Base-by-base conservation (phyloP, 768 basidiomycete genomes). In the Leccinum olivaceopallidum region DNA sequence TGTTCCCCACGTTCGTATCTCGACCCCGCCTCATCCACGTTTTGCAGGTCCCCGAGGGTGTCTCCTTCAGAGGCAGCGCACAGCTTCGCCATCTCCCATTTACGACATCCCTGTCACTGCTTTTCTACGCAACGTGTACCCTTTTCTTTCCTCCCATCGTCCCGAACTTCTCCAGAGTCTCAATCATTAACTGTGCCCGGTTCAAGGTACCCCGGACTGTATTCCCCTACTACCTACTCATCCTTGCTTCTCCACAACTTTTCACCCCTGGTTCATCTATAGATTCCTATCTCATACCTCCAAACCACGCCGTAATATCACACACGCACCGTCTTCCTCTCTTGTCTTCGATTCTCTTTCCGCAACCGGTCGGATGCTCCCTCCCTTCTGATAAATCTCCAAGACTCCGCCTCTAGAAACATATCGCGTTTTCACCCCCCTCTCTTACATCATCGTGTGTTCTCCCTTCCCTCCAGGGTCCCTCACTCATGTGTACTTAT, bases 181-280 rank as follows among this genome's bases (percentile, higher is more conserved):
- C 65, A 52, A 67, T 30, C 30, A 30, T 72, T 60, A 70, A 71
- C 60, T 63, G 61, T 20, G 16, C 62, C 65, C 68, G 70, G 60
- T 20, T 47, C 59, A 22, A 37, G 53, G 53, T 72, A 71, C 71
- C 71, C 71, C 71, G 71, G 71, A 71, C 69, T 72, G 57, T 64
- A 64, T 66, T n/a, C 12, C 56, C 66, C 64, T 53, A 59, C 52
- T 47, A 53, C 57, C 50, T 57, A 59, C 61, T 59, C 59, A 58
- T 61, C 53, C 13, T 26, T 53, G 48, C 64, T 65, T 63, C 67
- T 64, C 68, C 61, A 50, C 64, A 64, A 50, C 60, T 52, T 63
- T 13, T 60, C 57, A 26, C 64, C 55, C 62, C 60, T 62, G 51
- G 56, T 24, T 24, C 63, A 55, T 67, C 65, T 69, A 71, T 68